A percentile compares a stretch with the other conserved stretches of the same genome.
Conservation (phyloP, 352 stramenopile species). For the Globisporangium polare region DNA sequence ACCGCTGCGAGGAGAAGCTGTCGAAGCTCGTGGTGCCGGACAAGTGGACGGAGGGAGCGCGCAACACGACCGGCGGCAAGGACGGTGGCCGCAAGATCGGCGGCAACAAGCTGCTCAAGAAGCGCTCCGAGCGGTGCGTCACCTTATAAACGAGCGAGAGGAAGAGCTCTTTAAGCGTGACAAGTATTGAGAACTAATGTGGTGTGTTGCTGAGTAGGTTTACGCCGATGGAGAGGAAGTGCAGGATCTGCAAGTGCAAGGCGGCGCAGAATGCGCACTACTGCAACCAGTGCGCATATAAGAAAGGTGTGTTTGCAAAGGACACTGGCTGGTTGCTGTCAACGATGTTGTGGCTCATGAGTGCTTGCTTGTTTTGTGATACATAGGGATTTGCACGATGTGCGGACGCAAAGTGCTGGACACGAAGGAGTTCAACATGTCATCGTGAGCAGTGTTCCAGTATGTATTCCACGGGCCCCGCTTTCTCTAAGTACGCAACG, state of each 20-base stretch:
- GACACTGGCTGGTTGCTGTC: background rate
- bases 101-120: slow-evolving; percentile 41
- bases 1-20: slow-evolving; percentile 76
- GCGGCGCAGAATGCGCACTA: slow-evolving; percentile 57
- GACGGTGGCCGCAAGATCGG: slow-evolving; percentile 43
- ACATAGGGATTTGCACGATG: slow-evolving; percentile 58
- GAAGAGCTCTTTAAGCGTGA: background rate
- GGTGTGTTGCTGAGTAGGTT: slow-evolving; percentile 27
- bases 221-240: slow-evolving; percentile 46
- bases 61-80: slow-evolving; percentile 53
- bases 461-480: background rate
- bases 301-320: slow-evolving; percentile 54
- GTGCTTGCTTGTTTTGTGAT: background rate
- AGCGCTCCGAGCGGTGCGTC: slow-evolving; percentile 37
- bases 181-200: background rate
- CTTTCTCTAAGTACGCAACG: background rate
- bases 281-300: slow-evolving; percentile 74
- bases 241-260: slow-evolving; percentile 62
- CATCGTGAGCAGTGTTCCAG: slow-evolving; percentile 12
- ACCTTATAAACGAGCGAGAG: too few species aligned
- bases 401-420: slow-evolving; percentile 59
- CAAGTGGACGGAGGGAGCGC: slow-evolving; percentile 66
- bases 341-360: background rate
- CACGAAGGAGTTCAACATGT: slow-evolving; percentile 72
- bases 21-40: slow-evolving; percentile 72